A percentile compares a stretch with the other conserved stretches of the same genome.
phyloP scores from a whole-genome alignment of 352 stramenopile species.

The Phytophthora aleatoria region DNA sequence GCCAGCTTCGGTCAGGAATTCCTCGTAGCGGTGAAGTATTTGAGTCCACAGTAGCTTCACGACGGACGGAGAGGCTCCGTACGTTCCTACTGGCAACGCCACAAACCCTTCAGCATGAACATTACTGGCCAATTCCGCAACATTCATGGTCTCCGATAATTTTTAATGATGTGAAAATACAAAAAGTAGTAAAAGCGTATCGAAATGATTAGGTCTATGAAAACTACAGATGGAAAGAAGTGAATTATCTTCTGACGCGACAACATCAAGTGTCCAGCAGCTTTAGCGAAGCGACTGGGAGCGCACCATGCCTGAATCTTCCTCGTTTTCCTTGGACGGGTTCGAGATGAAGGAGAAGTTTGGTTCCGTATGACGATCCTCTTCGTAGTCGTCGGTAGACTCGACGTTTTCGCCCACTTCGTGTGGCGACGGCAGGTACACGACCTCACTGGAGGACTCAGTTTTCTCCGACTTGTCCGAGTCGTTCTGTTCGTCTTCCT shows the following conservation, averaged over 20 bases:
- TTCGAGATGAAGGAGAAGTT: slow-evolving; percentile 48
- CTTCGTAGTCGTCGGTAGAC: slow-evolving; percentile 22
- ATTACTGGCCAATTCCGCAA: slow-evolving; percentile 15
- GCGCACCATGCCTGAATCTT: slow-evolving; percentile 17
- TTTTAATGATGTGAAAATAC: neutral
- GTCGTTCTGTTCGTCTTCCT: slow-evolving; percentile 6
- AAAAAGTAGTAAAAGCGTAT: neutral
- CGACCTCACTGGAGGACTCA: slow-evolving; percentile 14
- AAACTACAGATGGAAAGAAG: neutral
- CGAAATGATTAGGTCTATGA: slow-evolving; percentile 17
- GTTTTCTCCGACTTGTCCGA: slow-evolving; percentile 20
- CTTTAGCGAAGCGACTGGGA: slow-evolving; percentile 36
- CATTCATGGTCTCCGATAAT: slow-evolving; percentile 30
- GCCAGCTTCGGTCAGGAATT: slow-evolving; percentile 38
- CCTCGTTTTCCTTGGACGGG: slow-evolving; percentile 19
- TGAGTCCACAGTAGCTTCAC: slow-evolving; percentile 30
- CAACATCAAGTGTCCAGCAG: neutral
- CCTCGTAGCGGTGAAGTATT: slow-evolving; percentile 45
- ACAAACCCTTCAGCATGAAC: slow-evolving; percentile 63
- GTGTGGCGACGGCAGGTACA: slow-evolving; percentile 21
- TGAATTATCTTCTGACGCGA: slow-evolving; percentile 15
- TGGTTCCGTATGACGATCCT: slow-evolving; percentile 33
- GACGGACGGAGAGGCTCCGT: slow-evolving; percentile 11
- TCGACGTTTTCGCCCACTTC: slow-evolving; percentile 23
- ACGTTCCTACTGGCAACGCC: slow-evolving; percentile 30